These are phyloP conservation scores for Syzygium syzygioides DNA, from an alignment of 441 rosid species.

Conservation along the genomic window DNA sequence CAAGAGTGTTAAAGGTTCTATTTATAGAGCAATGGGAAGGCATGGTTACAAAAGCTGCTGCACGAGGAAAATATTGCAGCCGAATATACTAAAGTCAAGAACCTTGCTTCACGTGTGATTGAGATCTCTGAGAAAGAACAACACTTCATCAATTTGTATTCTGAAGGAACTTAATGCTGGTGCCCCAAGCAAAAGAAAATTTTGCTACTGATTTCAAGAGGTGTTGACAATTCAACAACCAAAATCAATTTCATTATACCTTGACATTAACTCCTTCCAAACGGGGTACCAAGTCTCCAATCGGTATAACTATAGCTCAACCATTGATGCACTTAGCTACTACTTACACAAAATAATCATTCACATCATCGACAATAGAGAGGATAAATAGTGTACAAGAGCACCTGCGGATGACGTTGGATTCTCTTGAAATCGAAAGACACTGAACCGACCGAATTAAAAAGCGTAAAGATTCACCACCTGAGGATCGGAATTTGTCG, in stretches of 20 bases:
- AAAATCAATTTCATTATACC: no score
- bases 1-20: background rate
- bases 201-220: background rate
- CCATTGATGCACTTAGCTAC: background rate
- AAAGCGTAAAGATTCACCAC: background rate
- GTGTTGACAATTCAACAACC: background rate
- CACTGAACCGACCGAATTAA: background rate
- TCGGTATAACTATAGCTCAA: background rate
- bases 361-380: background rate
- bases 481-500: background rate
- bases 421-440: background rate
- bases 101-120: background rate
- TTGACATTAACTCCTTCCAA: background rate
- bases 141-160: background rate
- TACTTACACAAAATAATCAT: background rate
- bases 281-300: background rate
- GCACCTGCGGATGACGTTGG: background rate
- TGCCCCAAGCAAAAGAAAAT: background rate
- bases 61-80: background rate
- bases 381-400: background rate
- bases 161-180: background rate
- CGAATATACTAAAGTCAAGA: background rate
- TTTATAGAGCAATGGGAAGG: background rate
- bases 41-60: background rate
- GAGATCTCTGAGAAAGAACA: background rate